Base-by-base conservation (phyloP, 768 basidiomycete species). In the Lactarius hatsudake region DNA sequence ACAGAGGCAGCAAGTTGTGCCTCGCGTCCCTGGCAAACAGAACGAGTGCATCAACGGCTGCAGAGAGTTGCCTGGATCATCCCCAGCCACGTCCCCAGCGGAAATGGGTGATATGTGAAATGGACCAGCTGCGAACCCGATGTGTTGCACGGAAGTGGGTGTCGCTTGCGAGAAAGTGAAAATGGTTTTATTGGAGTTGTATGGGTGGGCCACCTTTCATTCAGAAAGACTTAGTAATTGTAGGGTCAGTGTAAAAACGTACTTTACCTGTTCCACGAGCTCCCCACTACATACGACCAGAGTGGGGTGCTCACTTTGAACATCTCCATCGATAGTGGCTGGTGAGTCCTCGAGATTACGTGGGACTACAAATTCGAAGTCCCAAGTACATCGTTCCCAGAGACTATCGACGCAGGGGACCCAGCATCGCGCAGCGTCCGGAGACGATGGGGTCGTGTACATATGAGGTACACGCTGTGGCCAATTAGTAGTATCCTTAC, bases 361-460 rank as follows among this genome's bases (percentile, higher is more conserved):
- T 59, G 96, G 95, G 40, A 97, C 96, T 60, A 97, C 87, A 76
- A 97, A 93, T 76, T 98, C 94, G 65, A 98, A 90, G 73, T 99
- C 97, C 97, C 97, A 99, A 8, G 96, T 96, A 72, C 93, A 97
- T 72, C 93, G 89, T 77, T 97, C 96, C 93, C 94, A 96, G 26
- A 94, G 78, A 72, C 87, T 92, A 76, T 99, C 97, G 23, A 98
- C 78, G 73, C 97, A 99, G 17, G 97, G 97, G n/a, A 98, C 89
- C 97, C 97, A 99, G 72, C 93, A 95, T 73, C 97, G 83, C n/a
- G 96, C 95, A 20, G 93, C 84, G 74, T 96, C 93, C 7, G 94
- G 88, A 9, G 89, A 89, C 0, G 92, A 90, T 1, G 94, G 89
- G 5, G 88, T 90, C 3, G 95, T 94, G 73, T 90, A 98, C 55